Conservation (phyloP, 2,329 filamentous ascomycete genomes). For the Ophiostoma tasmaniense region DNA sequence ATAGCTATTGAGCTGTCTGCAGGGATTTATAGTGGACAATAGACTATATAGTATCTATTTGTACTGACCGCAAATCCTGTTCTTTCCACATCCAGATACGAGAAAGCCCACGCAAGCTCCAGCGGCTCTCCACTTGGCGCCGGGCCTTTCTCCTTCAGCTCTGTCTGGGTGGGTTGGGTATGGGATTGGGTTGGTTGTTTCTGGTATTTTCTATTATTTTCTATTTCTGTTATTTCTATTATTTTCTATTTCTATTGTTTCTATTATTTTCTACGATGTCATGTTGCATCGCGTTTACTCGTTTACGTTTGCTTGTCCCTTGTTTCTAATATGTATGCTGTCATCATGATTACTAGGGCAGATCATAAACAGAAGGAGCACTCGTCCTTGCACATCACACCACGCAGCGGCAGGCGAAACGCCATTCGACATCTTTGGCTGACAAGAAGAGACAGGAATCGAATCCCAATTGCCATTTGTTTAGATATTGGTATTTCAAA, state of each 20-base stretch:
- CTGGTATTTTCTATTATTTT: too few species aligned
- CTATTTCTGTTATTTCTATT: too few species aligned
- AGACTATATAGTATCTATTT: not conserved
- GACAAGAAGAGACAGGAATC: too few species aligned
- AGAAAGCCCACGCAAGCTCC: not conserved
- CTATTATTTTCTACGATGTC: not conserved
- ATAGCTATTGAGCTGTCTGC: too few species aligned
- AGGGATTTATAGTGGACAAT: too few species aligned
- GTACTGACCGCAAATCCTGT: not conserved
- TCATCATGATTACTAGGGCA: not conserved
- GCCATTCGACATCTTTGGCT: too few species aligned
- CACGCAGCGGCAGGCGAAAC: not conserved
- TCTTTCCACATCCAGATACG: conserved; percentile 6
- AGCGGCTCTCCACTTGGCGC: conserved; percentile 12
- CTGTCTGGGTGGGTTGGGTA: not conserved
- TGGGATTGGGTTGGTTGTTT: not conserved
- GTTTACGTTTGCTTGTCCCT: not conserved
- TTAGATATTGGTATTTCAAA: not conserved
- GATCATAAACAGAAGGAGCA: not conserved
- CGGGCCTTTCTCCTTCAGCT: not conserved
- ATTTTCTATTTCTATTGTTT: too few species aligned
- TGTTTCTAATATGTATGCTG: not conserved
- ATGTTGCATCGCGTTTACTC: not conserved
- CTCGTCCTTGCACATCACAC: not conserved
- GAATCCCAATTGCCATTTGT: not conserved